Base-by-base conservation (phyloP, 1,284 basidiomycete genomes). In the Pyrrhoderma noxium region DNA sequence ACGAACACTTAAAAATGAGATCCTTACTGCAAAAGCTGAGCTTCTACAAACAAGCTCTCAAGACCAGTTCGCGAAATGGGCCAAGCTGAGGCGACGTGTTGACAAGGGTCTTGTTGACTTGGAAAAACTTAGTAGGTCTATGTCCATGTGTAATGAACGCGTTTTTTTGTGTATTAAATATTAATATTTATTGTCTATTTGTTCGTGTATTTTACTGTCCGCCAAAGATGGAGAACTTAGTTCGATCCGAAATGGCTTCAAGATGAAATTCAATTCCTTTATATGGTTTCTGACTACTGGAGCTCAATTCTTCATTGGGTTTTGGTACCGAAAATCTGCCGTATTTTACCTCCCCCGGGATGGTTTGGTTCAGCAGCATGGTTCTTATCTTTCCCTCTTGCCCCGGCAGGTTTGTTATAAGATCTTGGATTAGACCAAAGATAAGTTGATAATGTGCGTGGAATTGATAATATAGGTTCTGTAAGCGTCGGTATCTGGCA, bases 11-110 rank as follows among this genome's bases (percentile, higher is more conserved):
- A 91, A 92, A 66, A 71, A 77, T 19, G 84, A 89, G 56, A 79
- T 96, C 21, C 72, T 95, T 38, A 66, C 72, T 27, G 85, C 82
- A 47, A 94, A 95, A 70, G 79, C 88, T 36, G 89, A 97, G 65
- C 79, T 99, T 8, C 69, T 86, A 53, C 82, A 85, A 62, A 99
- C 94, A 25, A 93, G 89, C 60, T 89, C 92, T 11, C 95, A 99
- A 65, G 95, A 98, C 64, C 89, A 99, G 65, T 99, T 99, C 66
- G 90, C 94, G 14, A 98, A 93, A 70, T 99, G 96, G 96, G 95
- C 95, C 41, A 95, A 93, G 71, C 70, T 99, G 61, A 74, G 89
- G 61, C 71, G 96, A 57, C 89, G 80, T 59, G 82, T 97, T 31
- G 96, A 99, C 70, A 97, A 96, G 68, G 88, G 87, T 3, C 67